Conservation (phyloP, 129 eudicot genomes). For the Lonicera japonica region DNA sequence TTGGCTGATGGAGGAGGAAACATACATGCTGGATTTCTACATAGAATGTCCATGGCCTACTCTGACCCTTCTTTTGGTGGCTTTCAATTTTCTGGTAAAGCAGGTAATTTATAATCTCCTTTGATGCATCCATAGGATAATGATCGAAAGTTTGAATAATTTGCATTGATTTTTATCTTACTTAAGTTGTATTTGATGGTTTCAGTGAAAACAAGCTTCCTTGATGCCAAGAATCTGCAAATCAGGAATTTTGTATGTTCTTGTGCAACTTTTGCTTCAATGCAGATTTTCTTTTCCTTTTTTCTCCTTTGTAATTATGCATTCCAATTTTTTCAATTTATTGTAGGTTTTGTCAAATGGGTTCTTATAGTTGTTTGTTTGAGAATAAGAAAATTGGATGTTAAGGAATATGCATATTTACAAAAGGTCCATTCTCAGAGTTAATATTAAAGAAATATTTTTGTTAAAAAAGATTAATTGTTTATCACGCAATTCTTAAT, state of each 20-base stretch:
- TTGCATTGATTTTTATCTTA: conserved; percentile 27
- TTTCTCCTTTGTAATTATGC: background rate
- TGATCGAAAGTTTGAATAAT: too few species aligned
- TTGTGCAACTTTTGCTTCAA: background rate
- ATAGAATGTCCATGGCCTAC: conserved; percentile 55
- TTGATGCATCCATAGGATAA: too few species aligned
- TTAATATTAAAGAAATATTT: too few species aligned
- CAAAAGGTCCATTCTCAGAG: too few species aligned
- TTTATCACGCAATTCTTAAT: too few species aligned
- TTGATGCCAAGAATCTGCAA: conserved; percentile 59
- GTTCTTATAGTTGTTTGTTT: background rate
- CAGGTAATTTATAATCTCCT: too few species aligned
- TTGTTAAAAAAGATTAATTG: too few species aligned
- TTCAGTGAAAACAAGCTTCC: conserved; percentile 53
- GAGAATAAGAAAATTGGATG: background rate
- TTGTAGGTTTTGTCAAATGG: too few species aligned
- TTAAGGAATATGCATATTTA: too few species aligned
- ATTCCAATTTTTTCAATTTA: too few species aligned
- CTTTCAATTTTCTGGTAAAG: conserved; percentile 46
- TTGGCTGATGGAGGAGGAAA: conserved; percentile 49
- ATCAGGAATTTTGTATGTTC: conserved; percentile 60
- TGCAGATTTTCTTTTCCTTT: background rate
- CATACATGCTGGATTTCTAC: conserved; percentile 52
- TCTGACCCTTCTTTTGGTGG: conserved; percentile 65
- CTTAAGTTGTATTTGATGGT: conserved; percentile 7